phyloP scores from a whole-genome alignment of 1,284 basidiomycete species.

The Caloboletus firmus region DNA sequence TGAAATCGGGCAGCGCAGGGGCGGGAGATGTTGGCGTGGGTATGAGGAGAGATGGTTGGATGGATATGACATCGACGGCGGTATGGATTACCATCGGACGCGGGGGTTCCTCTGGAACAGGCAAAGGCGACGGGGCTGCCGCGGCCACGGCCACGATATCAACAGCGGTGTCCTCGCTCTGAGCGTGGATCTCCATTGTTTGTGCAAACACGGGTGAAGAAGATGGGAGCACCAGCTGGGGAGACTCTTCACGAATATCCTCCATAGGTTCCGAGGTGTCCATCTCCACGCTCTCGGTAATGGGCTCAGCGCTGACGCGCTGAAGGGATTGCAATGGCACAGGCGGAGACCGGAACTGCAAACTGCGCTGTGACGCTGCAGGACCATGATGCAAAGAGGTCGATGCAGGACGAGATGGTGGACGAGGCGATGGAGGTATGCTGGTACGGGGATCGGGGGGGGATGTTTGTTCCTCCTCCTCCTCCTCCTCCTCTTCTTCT shows the following conservation, averaged over 20 bases:
- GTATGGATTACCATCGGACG: constrained; percentile 31
- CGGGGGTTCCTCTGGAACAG: constrained; percentile 6
- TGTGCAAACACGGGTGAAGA: constrained; percentile 20
- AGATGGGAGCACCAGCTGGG: constrained; percentile 22
- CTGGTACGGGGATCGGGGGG: constrained; percentile 5
- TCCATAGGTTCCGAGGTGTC: constrained; percentile 23
- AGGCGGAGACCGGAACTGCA: constrained; percentile 15
- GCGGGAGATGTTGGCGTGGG: constrained; percentile 39
- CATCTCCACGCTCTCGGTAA: constrained; percentile 11
- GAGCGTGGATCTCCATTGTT: neutral
- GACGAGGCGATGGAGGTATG: constrained; percentile 11
- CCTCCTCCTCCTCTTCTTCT: constrained; percentile 16
- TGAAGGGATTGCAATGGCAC: constrained; percentile 11
- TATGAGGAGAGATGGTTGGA: constrained; percentile 33
- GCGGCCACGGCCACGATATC: neutral
- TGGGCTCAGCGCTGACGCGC: constrained; percentile 3
- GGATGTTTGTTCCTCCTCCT: constrained; percentile 16
- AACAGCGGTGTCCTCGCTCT: constrained; percentile 1
- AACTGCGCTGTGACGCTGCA: constrained; percentile 17
- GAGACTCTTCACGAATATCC: constrained; percentile 25
- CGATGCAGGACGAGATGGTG: constrained; percentile 17
- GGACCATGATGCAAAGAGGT: constrained; percentile 13
- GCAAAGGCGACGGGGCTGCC: constrained; percentile 1
- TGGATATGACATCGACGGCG: constrained; percentile 30
- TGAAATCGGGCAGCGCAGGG: constrained; percentile 31